Evolutionary conservation across 306 rosid genomes (phyloP).

Genomic region (Gastrolobium villosum): DNA sequence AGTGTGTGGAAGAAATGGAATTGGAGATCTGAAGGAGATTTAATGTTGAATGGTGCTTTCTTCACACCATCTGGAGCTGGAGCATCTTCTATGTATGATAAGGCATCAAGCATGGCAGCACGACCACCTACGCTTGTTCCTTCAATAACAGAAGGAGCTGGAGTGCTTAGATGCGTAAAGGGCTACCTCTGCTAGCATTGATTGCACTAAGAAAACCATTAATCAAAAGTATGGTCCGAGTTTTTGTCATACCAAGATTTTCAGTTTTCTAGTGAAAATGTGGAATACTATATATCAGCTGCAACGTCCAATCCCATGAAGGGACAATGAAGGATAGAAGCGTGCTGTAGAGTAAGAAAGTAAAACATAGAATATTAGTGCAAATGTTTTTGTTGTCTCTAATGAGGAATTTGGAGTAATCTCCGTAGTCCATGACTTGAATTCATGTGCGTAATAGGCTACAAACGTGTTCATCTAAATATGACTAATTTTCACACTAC

Average conservation of each 20-base stretch:
- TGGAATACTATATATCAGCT: background rate
- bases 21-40: constrained; percentile 86
- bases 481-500: background rate
- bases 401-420: background rate
- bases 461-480: background rate
- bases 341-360: background rate
- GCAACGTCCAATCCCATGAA: background rate
- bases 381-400: background rate
- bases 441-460: background rate
- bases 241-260: background rate
- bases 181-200: constrained; percentile 48
- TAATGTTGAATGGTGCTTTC: constrained; percentile 81
- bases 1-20: constrained; percentile 79
- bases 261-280: constrained; percentile 7
- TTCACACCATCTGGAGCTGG: constrained; percentile 75
- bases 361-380: background rate
- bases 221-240: background rate
- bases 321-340: background rate
- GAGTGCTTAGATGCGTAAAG: constrained; percentile 65
- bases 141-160: constrained; percentile 74
- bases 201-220: background rate
- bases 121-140: constrained; percentile 66
- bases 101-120: constrained; percentile 79
- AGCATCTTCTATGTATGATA: constrained; percentile 65
- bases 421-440: background rate